Percentiles rank a stretch among this genome's conserved stretches.
These are phyloP conservation scores for Heterobasidion parviporum DNA, from an alignment of 1,284 basidiomycete genomes.

Conservation along the genomic window DNA sequence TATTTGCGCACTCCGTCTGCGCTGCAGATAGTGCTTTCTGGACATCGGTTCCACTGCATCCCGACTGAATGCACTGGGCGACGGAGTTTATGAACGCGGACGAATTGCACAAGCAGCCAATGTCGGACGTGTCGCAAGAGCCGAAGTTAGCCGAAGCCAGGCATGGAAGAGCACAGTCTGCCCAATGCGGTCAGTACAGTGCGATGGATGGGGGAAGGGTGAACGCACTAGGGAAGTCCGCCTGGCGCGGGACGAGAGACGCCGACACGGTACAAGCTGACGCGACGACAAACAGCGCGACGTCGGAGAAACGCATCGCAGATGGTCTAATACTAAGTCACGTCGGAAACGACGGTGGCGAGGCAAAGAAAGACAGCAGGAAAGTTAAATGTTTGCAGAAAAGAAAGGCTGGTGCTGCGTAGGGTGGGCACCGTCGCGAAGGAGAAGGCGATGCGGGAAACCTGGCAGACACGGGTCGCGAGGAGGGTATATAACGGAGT, in stretches of 20 bases:
- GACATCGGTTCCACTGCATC: conserved; percentile 41
- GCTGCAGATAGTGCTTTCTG: conserved; percentile 32
- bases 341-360: neutral
- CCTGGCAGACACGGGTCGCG: neutral
- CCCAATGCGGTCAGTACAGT: neutral
- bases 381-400: neutral
- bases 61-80: conserved; percentile 34
- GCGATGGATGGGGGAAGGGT: neutral
- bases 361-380: neutral
- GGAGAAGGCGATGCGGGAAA: neutral
- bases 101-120: conserved; percentile 45
- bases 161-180: conserved; percentile 46
- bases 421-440: neutral
- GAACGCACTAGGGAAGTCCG: neutral
- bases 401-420: no score
- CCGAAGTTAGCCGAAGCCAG: conserved; percentile 30
- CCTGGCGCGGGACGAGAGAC: neutral
- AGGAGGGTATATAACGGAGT: neutral
- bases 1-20: conserved; percentile 35
- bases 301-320: neutral
- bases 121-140: conserved; percentile 34
- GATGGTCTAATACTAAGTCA: neutral
- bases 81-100: conserved; percentile 34
- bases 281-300: neutral
- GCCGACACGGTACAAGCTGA: neutral